A percentile compares a stretch with the other conserved stretches of the same genome.
phyloP scores from a whole-genome alignment of 805 yeast species.

The Saccharomycopsis sp. region DNA sequence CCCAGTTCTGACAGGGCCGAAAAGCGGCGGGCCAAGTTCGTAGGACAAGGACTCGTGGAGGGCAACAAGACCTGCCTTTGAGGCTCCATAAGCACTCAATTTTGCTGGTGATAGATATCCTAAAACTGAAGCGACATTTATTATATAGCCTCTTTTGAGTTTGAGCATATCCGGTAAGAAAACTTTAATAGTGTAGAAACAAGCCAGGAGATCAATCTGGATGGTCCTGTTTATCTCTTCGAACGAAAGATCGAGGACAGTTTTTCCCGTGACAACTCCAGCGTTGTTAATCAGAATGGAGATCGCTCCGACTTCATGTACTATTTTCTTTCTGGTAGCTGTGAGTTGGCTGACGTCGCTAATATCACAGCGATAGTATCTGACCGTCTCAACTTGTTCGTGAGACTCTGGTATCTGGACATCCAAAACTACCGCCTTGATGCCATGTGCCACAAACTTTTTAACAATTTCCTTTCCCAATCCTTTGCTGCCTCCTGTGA shows the following conservation, averaged over 20 bases:
- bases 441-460: conserved; percentile 36
- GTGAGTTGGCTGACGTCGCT: conserved; percentile 42
- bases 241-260: conserved; percentile 45
- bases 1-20: conserved; percentile 35
- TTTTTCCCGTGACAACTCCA: conserved; percentile 58
- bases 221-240: conserved; percentile 58
- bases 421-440: conserved; percentile 64
- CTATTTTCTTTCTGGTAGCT: conserved; percentile 28
- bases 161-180: conserved; percentile 69
- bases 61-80: conserved; percentile 81
- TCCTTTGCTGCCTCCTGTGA: conserved; percentile 85
- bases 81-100: conserved; percentile 75
- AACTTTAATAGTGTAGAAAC: conserved; percentile 60
- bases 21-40: conserved; percentile 51
- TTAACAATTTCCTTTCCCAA: conserved; percentile 61
- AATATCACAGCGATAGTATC: conserved; percentile 66
- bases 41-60: conserved; percentile 75
- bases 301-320: conserved; percentile 45
- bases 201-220: conserved; percentile 62
- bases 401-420: conserved; percentile 36
- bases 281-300: conserved; percentile 81
- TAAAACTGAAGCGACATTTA: conserved; percentile 76
- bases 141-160: conserved; percentile 60
- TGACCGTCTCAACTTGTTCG: conserved; percentile 34
- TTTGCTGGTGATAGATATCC: conserved; percentile 84